These are phyloP conservation scores for Heterobasidion occidentale DNA, from an alignment of 1,284 basidiomycete species.

Conservation along the genomic window DNA sequence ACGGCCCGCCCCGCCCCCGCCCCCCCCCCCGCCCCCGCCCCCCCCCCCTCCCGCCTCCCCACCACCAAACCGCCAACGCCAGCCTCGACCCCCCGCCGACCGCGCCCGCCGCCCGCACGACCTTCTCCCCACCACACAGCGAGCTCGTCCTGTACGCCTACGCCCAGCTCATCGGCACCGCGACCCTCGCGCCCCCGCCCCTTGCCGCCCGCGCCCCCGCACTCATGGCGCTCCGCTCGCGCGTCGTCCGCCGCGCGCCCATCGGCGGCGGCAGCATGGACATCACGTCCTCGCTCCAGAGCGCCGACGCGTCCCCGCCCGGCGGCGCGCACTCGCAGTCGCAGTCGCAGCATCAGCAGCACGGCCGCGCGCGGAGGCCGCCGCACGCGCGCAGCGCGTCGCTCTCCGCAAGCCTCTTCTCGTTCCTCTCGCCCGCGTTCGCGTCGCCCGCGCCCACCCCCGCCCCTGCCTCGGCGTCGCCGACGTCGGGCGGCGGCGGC, in stretches of 20 bases:
- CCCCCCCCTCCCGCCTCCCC: too few relatives aligned
- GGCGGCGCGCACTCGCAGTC: conserved; percentile 16
- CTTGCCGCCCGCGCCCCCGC: conserved; percentile 23
- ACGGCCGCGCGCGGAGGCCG: conserved; percentile 10
- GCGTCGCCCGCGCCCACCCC: conserved; percentile 11
- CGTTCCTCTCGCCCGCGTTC: conserved; percentile 32
- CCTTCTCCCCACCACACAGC: conserved; percentile 24
- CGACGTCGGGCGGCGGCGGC: too few relatives aligned
- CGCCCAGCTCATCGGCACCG: conserved; percentile 70
- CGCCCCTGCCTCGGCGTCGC: neutral
- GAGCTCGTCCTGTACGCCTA: conserved; percentile 85
- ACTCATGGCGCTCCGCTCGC: conserved; percentile 37
- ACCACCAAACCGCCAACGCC: conserved; percentile 13
- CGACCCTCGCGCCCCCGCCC: conserved; percentile 32
- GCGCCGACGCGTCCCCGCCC: conserved; percentile 18
- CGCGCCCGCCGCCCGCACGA: conserved; percentile 24
- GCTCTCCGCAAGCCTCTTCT: conserved; percentile 42
- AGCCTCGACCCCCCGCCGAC: conserved; percentile 21
- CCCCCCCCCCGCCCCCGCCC: too few relatives aligned
- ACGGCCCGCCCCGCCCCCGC: conserved; percentile 36
- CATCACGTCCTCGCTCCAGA: conserved; percentile 27
- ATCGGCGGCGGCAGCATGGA: conserved; percentile 76
- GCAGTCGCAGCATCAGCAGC: conserved; percentile 11
- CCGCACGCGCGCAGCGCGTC: conserved; percentile 23
- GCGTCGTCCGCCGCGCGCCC: conserved; percentile 32